phyloP scores from a whole-genome alignment of 2,329 filamentous ascomycete genomes.

The Bipolaris bicolor region DNA sequence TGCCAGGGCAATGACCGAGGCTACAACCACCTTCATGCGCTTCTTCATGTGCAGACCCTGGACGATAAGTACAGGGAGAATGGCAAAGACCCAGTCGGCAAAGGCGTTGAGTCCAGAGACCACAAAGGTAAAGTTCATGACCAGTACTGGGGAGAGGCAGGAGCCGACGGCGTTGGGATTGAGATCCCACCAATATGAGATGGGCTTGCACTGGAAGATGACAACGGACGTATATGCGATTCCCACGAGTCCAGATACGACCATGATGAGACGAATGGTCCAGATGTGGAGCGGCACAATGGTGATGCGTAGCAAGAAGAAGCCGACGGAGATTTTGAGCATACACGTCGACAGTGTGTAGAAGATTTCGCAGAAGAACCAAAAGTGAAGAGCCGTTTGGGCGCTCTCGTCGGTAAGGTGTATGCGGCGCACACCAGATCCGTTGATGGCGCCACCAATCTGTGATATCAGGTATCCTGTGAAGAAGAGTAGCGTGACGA shows the following conservation, averaged over 20 bases:
- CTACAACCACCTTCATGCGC: conserved; percentile 59
- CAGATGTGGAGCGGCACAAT: conserved; percentile 51
- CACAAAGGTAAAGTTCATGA: conserved; percentile 59
- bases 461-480: conserved; percentile 41
- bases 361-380: conserved; percentile 62
- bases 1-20: conserved; percentile 58
- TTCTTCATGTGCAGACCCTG: conserved; percentile 62
- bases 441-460: conserved; percentile 47
- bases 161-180: conserved; percentile 45
- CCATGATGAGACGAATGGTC: conserved; percentile 56
- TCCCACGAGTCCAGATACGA: conserved; percentile 52
- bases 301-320: conserved; percentile 60
- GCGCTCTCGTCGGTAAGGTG: conserved; percentile 39
- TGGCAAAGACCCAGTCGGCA: conserved; percentile 39
- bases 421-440: conserved; percentile 44
- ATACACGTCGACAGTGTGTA: conserved; percentile 57
- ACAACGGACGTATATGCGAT: conserved; percentile 58
- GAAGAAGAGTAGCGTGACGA: conserved; percentile 47
- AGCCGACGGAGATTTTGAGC: conserved; percentile 57
- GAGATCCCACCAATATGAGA: conserved; percentile 57
- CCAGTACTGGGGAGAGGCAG: conserved; percentile 52
- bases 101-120: conserved; percentile 37
- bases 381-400: conserved; percentile 46
- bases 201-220: conserved; percentile 59
- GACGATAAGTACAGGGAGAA: conserved; percentile 56